A percentile compares a stretch with the other conserved stretches of the same genome.
phyloP scores from a whole-genome alignment of 2,329 filamentous ascomycete genomes.

The Claviceps humidiphila region DNA sequence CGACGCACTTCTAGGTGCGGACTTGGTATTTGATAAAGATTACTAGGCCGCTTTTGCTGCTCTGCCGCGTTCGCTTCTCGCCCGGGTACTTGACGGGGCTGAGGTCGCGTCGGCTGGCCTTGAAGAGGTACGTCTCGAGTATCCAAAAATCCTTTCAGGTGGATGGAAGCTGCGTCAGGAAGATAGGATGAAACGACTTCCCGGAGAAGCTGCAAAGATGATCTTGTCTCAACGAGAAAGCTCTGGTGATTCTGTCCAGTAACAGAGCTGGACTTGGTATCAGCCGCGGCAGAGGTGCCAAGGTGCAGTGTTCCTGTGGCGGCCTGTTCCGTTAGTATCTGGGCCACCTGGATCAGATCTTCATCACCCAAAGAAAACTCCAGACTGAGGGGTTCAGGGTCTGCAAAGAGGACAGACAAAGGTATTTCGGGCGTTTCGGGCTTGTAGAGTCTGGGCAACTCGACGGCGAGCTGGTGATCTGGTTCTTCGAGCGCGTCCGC shows the following conservation, averaged over 20 bases:
- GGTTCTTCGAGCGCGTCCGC: constrained; percentile 31
- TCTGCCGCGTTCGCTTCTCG: constrained; percentile 28
- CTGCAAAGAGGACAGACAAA: constrained; percentile 42
- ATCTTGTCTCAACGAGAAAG: constrained; percentile 29
- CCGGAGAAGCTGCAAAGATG: constrained; percentile 35
- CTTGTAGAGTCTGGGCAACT: constrained; percentile 35
- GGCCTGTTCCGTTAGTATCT: constrained; percentile 60
- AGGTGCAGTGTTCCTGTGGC: constrained; percentile 36
- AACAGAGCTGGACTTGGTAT: constrained; percentile 11
- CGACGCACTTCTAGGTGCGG: constrained; percentile 63
- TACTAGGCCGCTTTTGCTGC: constrained; percentile 35
- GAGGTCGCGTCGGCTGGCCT: constrained; percentile 37
- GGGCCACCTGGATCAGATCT: constrained; percentile 52
- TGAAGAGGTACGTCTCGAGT: constrained; percentile 43
- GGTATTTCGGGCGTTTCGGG: constrained; percentile 36
- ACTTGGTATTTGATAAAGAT: constrained; percentile 48
- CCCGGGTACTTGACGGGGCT: constrained; percentile 32
- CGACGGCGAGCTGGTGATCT: constrained; percentile 33
- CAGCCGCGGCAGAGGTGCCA: constrained; percentile 11
- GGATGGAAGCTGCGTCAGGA: constrained; percentile 23
- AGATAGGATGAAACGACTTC: constrained; percentile 32
- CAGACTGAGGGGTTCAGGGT: constrained; percentile 39
- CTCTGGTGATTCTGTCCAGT: constrained; percentile 25
- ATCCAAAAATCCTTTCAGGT: constrained; percentile 37
- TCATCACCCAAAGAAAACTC: constrained; percentile 37